phyloP scores from a whole-genome alignment of 208 protist species.

The Trypanosoma vivax region DNA sequence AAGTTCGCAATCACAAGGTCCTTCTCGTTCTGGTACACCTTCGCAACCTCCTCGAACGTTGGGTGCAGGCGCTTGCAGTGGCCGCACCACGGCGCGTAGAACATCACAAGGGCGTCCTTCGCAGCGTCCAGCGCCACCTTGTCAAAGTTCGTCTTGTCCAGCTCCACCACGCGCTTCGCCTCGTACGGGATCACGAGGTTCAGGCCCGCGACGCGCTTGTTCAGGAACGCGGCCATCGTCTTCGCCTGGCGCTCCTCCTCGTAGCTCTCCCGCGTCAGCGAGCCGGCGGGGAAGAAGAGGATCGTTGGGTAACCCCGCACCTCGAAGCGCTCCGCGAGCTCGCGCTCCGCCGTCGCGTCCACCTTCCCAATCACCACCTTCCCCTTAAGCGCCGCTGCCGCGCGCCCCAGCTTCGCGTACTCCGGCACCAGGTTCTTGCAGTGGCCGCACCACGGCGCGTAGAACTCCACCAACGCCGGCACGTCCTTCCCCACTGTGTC shows the following conservation, averaged over 20 bases:
- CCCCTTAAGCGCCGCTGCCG: conserved; percentile 14
- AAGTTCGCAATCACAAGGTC: conserved; percentile 65
- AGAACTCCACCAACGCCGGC: conserved; percentile 85
- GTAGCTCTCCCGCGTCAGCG: conserved; percentile 32
- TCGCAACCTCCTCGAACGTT: conserved; percentile 41
- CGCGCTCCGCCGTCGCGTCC: conserved; percentile 40
- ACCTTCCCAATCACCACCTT: conserved; percentile 62
- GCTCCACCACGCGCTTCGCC: conserved; percentile 24
- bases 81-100: conserved; percentile 74
- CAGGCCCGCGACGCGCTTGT: conserved; percentile 14
- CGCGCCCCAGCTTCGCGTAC: conserved; percentile 15
- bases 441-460: conserved; percentile 86
- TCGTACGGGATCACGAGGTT: conserved; percentile 22
- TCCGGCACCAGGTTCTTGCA: conserved; percentile 59
- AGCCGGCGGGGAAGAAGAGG: conserved; percentile 47
- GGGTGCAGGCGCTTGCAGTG: conserved; percentile 87
- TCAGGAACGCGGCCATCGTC: conserved; percentile 37
- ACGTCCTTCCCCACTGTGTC: conserved; percentile 41
- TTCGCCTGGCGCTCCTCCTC: conserved; percentile 21
- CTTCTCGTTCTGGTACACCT: conserved; percentile 43
- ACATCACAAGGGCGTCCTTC: conserved; percentile 62
- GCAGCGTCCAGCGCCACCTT: conserved; percentile 23
- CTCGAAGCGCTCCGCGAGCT: conserved; percentile 29
- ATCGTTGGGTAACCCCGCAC: conserved; percentile 62
- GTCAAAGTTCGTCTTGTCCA: conserved; percentile 36